Evolutionary conservation across 345 rosid genomes (phyloP).

Genomic region (Chamaenerion angustifolium): DNA sequence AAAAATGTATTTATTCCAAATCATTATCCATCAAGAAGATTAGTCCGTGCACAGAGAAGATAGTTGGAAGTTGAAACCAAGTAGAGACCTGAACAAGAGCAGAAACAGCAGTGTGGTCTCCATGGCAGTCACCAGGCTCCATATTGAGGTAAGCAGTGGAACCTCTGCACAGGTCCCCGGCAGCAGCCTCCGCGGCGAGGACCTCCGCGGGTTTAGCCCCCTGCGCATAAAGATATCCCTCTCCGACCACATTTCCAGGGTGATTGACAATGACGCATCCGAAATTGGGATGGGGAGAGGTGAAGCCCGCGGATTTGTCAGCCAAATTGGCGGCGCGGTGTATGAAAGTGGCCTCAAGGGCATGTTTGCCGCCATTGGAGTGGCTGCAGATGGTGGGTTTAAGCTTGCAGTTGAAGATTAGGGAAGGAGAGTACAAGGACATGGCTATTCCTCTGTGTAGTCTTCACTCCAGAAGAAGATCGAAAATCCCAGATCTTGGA

Average conservation of each 20-base stretch:
- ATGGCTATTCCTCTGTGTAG: neutral
- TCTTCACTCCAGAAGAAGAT: too few relatives aligned
- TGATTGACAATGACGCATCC: constrained; percentile 63
- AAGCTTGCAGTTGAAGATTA: neutral
- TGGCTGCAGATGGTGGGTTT: constrained; percentile 7
- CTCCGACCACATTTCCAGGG: constrained; percentile 49
- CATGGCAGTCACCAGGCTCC: constrained; percentile 96
- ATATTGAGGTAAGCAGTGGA: constrained; percentile 69
- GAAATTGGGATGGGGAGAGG: constrained; percentile 88
- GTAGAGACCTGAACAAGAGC: constrained; percentile 67
- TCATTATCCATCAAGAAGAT: neutral
- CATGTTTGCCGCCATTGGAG: constrained; percentile 14
- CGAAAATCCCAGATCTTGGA: too few relatives aligned
- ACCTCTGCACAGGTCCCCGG: constrained; percentile 29
- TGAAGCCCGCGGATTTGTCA: constrained; percentile 65
- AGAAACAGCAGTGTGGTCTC: constrained; percentile 67
- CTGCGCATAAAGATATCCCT: constrained; percentile 74
- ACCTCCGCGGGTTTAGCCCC: constrained; percentile 80
- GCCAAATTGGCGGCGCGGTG: constrained; percentile 56
- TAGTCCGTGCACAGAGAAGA: too few relatives aligned
- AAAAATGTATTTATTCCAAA: too few relatives aligned
- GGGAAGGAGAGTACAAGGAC: constrained; percentile 2
- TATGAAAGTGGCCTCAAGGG: constrained; percentile 38
- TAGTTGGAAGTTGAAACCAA: too few relatives aligned
- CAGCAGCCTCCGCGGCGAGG: constrained; percentile 59